These are phyloP conservation scores for Venturia pyrina DNA, from an alignment of 2,329 filamentous ascomycete species.

Conservation along the genomic window DNA sequence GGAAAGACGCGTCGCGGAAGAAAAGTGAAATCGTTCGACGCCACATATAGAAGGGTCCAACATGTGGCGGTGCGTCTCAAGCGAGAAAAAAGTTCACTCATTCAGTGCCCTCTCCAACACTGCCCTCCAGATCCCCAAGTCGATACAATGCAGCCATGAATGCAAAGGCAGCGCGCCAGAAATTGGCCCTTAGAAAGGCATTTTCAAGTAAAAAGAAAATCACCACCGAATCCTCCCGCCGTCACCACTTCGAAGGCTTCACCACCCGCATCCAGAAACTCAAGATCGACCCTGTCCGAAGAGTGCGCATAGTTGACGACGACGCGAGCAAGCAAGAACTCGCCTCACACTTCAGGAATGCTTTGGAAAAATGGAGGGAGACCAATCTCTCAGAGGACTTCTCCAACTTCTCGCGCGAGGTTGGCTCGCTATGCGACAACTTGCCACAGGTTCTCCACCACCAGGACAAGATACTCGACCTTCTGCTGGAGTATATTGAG, in stretches of 20 bases:
- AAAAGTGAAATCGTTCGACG: not conserved
- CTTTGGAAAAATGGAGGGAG: conserved; percentile 81
- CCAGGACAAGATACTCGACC: conserved; percentile 71
- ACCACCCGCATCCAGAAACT: conserved; percentile 81
- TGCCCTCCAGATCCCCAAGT: not conserved
- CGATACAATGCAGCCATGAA: conserved; percentile 6
- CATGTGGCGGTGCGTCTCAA: not conserved
- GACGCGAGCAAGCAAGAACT: conserved; percentile 64
- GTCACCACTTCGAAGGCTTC: conserved; percentile 87
- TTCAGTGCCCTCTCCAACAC: too few relatives aligned
- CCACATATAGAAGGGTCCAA: too few relatives aligned
- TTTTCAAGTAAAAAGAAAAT: conserved; percentile 7
- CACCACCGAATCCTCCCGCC: conserved; percentile 63
- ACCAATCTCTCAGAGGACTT: conserved; percentile 82
- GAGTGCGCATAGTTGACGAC: conserved; percentile 75
- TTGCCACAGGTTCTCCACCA: conserved; percentile 88
- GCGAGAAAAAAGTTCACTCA: not conserved
- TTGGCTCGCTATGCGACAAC: conserved; percentile 72
- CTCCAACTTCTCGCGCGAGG: conserved; percentile 63
- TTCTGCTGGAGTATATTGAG: conserved; percentile 66
- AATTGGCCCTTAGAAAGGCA: conserved; percentile 7
- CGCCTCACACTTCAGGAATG: conserved; percentile 78
- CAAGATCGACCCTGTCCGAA: conserved; percentile 86
- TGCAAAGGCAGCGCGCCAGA: conserved; percentile 8
- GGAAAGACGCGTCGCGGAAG: not conserved